Evolutionary conservation across 768 basidiomycete genomes (phyloP).

Genomic region (Termitomyces sp.): DNA sequence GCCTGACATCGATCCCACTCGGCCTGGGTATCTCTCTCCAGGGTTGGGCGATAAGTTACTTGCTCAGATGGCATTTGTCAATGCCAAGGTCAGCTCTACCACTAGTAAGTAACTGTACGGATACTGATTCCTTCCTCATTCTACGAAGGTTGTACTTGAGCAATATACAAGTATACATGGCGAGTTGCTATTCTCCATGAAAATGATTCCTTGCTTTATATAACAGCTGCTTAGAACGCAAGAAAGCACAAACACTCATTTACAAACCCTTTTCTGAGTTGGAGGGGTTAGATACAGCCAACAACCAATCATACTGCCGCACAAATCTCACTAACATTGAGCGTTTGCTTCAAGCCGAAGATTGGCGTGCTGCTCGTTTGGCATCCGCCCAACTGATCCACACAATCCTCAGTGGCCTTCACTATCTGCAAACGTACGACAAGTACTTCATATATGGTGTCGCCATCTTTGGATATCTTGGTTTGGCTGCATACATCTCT

Average conservation of each 20-base stretch:
- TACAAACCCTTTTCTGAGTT: conserved; percentile 62
- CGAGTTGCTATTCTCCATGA: conserved; percentile 25
- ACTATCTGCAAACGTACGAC: conserved; percentile 85
- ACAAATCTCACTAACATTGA: conserved; percentile 40
- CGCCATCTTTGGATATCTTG: conserved; percentile 68
- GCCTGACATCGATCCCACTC: conserved; percentile 65
- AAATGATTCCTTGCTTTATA: neutral
- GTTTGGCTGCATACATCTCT: conserved; percentile 72
- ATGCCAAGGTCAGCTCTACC: conserved; percentile 46
- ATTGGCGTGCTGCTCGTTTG: conserved; percentile 47
- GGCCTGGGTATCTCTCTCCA: conserved; percentile 55
- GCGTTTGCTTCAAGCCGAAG: conserved; percentile 32
- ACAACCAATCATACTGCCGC: conserved; percentile 29
- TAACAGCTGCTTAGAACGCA: conserved; percentile 43
- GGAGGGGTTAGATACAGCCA: conserved; percentile 21
- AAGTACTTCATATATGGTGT: conserved; percentile 65
- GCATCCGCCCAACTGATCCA: conserved; percentile 52
- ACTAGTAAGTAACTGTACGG: neutral
- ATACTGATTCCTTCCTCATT: conserved; percentile 1
- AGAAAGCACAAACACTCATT: conserved; percentile 50
- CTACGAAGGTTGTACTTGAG: conserved; percentile 66
- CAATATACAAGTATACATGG: conserved; percentile 78
- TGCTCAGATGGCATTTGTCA: conserved; percentile 57
- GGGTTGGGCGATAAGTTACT: conserved; percentile 42
- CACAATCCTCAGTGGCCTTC: conserved; percentile 54